A percentile compares a stretch with the other conserved stretches of the same genome.
Evolutionary conservation across 192 early-diverging fungal species (phyloP).

Genomic region (Backusella mclennaniae): DNA sequence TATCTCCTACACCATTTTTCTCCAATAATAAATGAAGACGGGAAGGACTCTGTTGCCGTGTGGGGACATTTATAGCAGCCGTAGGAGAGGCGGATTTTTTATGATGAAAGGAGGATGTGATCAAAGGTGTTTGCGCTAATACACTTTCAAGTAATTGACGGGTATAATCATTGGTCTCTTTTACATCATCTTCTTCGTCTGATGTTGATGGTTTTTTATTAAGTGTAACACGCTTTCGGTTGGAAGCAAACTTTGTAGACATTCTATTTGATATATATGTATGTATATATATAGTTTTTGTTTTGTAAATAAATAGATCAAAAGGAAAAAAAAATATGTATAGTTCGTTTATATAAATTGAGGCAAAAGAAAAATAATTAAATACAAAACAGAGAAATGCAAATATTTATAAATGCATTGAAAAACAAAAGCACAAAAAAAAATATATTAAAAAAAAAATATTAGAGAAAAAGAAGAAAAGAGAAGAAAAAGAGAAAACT

Average conservation of each 20-base stretch:
- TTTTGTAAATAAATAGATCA: too few relatives aligned
- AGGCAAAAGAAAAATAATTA: too few relatives aligned
- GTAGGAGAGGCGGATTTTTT: background rate
- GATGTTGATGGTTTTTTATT: background rate
- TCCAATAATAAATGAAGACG: background rate
- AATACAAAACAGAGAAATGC: too few relatives aligned
- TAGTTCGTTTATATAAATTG: too few relatives aligned
- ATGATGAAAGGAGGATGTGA: background rate
- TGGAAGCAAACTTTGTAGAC: background rate
- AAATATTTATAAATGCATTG: too few relatives aligned
- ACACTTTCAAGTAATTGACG: background rate
- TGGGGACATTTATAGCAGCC: background rate
- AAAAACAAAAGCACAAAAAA: too few relatives aligned
- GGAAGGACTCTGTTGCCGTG: background rate
- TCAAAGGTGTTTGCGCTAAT: background rate
- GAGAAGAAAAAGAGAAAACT: background rate
- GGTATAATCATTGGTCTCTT: conserved; percentile 4
- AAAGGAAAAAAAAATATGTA: background rate
- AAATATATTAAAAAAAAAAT: too few relatives aligned
- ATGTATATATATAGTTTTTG: background rate
- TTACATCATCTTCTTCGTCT: background rate
- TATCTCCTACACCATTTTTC: background rate
- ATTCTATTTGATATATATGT: background rate
- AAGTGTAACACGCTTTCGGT: conserved; percentile 10
- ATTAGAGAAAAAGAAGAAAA: background rate